These are phyloP conservation scores for Mesembryanthemum crystallinum DNA, from an alignment of 148 eudicot species.

Conservation along the genomic window DNA sequence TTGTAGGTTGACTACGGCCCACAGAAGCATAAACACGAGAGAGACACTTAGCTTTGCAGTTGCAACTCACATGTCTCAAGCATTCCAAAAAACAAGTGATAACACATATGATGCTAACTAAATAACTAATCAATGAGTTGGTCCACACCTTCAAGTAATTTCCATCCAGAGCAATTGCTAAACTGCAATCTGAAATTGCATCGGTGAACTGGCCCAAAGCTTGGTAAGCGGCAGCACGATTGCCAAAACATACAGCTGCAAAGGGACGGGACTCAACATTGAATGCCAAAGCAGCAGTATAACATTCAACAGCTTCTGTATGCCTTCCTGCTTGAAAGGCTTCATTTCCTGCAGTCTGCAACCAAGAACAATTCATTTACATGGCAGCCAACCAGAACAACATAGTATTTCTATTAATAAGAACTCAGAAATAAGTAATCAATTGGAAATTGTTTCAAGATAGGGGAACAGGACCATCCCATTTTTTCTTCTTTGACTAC, in stretches of 20 bases:
- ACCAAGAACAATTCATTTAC: constrained; percentile 12
- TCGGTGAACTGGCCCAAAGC: constrained; percentile 70
- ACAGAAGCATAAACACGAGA: neutral
- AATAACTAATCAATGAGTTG: neutral
- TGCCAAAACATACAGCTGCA: constrained; percentile 87
- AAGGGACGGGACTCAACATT: constrained; percentile 82
- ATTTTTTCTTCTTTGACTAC: neutral
- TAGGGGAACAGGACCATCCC: no score
- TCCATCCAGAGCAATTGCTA: constrained; percentile 87
- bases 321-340: constrained; percentile 80
- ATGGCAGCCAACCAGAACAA: neutral
- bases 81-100: neutral
- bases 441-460: no score
- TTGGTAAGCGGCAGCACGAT: constrained; percentile 93
- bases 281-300: constrained; percentile 78
- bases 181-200: constrained; percentile 94
- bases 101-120: neutral
- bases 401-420: neutral
- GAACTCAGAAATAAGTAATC: neutral
- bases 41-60: neutral
- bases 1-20: neutral
- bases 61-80: neutral
- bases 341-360: constrained; percentile 85
- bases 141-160: constrained; percentile 73
- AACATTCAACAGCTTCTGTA: constrained; percentile 83